These are phyloP conservation scores for Pyrrhoderma noxium DNA, from an alignment of 1,284 basidiomycete species.

Conservation along the genomic window DNA sequence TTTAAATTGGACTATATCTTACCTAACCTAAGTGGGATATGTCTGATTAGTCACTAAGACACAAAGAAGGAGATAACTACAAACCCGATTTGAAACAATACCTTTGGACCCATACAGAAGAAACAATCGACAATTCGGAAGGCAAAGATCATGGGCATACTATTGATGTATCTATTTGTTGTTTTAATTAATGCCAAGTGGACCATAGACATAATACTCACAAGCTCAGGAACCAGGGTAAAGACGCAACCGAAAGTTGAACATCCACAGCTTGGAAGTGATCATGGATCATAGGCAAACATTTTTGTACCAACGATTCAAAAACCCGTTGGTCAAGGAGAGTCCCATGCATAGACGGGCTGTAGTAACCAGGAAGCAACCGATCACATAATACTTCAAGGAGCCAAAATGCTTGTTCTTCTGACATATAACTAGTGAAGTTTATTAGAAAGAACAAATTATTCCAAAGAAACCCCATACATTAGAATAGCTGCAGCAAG, in stretches of 20 bases:
- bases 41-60: constrained; percentile 2
- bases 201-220: constrained; percentile 33
- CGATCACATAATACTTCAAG: constrained; percentile 94
- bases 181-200: too few species aligned
- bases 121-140: constrained; percentile 99
- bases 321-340: constrained; percentile 97
- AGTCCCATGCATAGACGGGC: constrained; percentile 98
- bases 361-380: constrained; percentile 95
- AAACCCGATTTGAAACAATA: constrained; percentile 94
- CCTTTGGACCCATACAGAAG: constrained; percentile 98
- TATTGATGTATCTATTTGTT: constrained; percentile 80
- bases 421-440: constrained; percentile 86
- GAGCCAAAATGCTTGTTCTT: constrained; percentile 98
- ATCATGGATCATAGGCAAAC: constrained; percentile 88
- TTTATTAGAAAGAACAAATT: constrained; percentile 19
- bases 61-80: constrained; percentile 27
- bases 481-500: constrained; percentile 87
- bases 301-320: constrained; percentile 89
- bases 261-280: constrained; percentile 92
- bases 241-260: constrained; percentile 91
- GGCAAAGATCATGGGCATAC: constrained; percentile 98
- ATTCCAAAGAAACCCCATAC: constrained; percentile 37
- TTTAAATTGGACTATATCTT: background rate
- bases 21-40: constrained; percentile 19
- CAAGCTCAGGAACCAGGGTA: constrained; percentile 97